Conservation (phyloP, 139 green algal species). For the Mesostigma viride region DNA sequence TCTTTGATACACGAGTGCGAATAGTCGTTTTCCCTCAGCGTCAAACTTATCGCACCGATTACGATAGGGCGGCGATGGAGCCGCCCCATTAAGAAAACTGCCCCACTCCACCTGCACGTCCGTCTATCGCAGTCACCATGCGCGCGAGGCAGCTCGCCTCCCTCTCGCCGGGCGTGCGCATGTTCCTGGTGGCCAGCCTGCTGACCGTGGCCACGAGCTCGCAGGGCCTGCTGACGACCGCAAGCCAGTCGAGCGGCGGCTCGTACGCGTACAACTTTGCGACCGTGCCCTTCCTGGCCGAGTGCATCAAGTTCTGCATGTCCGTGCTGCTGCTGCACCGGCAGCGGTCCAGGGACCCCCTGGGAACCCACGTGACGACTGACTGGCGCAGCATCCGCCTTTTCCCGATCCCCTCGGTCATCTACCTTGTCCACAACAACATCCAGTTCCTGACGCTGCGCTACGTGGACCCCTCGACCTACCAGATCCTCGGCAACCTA, state of each 20-base stretch:
- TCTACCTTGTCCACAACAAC: constrained; percentile 60
- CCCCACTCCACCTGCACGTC: too few species aligned
- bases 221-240: constrained; percentile 42
- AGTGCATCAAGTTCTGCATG: constrained; percentile 42
- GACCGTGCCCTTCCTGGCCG: constrained; percentile 47
- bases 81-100: too few species aligned
- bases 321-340: constrained; percentile 27
- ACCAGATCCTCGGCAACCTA: constrained; percentile 60
- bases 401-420: constrained; percentile 48
- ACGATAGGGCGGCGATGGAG: too few species aligned
- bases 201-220: constrained; percentile 37
- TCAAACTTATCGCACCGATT: too few species aligned
- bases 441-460: constrained; percentile 46
- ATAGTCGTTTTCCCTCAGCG: too few species aligned
- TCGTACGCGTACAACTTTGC: constrained; percentile 49
- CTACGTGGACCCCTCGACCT: constrained; percentile 48
- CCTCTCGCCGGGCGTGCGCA: too few species aligned
- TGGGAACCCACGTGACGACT: constrained; percentile 22
- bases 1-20: too few species aligned
- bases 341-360: background rate
- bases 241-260: constrained; percentile 16
- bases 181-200: constrained; percentile 29
- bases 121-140: too few species aligned
- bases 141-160: too few species aligned
- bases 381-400: constrained; percentile 23